Conservation (phyloP, 805 yeast genomes). For the Wickerhamomyces queroliae region DNA sequence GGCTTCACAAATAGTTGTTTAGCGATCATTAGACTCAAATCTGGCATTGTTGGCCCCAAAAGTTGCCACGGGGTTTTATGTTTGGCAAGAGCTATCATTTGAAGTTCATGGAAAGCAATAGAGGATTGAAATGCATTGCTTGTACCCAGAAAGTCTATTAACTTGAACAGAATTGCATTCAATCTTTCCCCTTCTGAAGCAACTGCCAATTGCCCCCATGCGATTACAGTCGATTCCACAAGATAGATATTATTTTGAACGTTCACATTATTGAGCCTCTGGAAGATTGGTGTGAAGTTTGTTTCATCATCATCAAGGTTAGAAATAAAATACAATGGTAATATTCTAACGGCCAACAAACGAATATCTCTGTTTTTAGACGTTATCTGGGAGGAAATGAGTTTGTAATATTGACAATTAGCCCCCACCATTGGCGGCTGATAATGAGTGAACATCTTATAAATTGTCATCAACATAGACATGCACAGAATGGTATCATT, state of each 20-base stretch:
- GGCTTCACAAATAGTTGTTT: conserved; percentile 45
- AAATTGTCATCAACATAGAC: conserved; percentile 38
- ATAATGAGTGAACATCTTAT: conserved; percentile 45
- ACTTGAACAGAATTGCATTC: conserved; percentile 56
- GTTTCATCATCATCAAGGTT: conserved; percentile 34
- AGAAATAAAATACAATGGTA: conserved; percentile 44
- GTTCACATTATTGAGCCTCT: conserved; percentile 35
- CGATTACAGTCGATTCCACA: conserved; percentile 53
- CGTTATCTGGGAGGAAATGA: conserved; percentile 33
- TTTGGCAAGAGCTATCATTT: conserved; percentile 50
- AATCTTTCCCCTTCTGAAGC: conserved; percentile 62
- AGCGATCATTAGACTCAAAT: conserved; percentile 59
- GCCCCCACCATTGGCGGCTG: conserved; percentile 37
- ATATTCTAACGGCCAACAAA: conserved; percentile 41
- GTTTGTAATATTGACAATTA: conserved; percentile 29
- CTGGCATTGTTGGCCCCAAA: conserved; percentile 72
- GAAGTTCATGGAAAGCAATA: conserved; percentile 60
- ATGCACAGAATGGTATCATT: conserved; percentile 29
- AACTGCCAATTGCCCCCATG: conserved; percentile 62
- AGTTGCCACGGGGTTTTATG: conserved; percentile 71
- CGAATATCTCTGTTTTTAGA: conserved; percentile 51
- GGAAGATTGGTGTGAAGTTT: conserved; percentile 40
- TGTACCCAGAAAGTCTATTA: conserved; percentile 64
- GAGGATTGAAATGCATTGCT: conserved; percentile 59
- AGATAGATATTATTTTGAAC: conserved; percentile 32